Conservation (phyloP, 2,329 filamentous ascomycete genomes). For the Aspergillus neotritici region DNA sequence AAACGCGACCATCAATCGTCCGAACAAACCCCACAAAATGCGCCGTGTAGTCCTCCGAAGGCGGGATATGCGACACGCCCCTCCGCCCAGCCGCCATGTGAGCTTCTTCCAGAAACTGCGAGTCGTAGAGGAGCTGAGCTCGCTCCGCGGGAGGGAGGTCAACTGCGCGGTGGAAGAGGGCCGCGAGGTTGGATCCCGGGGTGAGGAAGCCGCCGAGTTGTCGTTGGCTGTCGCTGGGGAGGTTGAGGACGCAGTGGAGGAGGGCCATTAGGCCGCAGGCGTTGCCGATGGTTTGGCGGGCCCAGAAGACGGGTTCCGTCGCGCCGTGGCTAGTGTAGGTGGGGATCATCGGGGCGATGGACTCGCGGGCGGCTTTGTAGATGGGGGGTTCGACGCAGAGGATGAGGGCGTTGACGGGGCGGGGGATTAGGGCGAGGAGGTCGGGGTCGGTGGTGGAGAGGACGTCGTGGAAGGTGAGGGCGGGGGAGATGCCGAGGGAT, state of each 20-base stretch:
- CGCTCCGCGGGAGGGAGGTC: constrained; percentile 42
- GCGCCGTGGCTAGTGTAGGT: constrained; percentile 45
- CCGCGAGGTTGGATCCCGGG: constrained; percentile 41
- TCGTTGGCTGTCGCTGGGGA: constrained; percentile 30
- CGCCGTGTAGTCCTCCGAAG: no score
- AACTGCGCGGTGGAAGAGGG: constrained; percentile 41
- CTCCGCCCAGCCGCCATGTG: constrained; percentile 6
- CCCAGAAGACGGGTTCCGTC: constrained; percentile 53
- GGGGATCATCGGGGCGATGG: constrained; percentile 36
- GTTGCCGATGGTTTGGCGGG: constrained; percentile 54
- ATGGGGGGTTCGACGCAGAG: constrained; percentile 47
- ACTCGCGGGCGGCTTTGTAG: constrained; percentile 38
- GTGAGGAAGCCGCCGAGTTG: constrained; percentile 29
- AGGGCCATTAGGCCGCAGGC: constrained; percentile 56
- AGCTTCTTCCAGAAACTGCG: constrained; percentile 20
- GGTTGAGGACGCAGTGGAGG: constrained; percentile 51
- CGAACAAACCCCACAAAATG: no score
- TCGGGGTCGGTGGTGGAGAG: constrained; percentile 48
- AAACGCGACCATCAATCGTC: no score
- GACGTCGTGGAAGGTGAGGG: constrained; percentile 50
- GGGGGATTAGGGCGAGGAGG: constrained; percentile 46
- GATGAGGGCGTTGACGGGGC: constrained; percentile 50
- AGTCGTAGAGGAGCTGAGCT: constrained; percentile 49
- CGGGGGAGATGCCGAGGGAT: constrained; percentile 44
- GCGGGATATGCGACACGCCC: not conserved